Evolutionary conservation across 768 basidiomycete species (phyloP).

Genomic region (Chalciporus piperatus): DNA sequence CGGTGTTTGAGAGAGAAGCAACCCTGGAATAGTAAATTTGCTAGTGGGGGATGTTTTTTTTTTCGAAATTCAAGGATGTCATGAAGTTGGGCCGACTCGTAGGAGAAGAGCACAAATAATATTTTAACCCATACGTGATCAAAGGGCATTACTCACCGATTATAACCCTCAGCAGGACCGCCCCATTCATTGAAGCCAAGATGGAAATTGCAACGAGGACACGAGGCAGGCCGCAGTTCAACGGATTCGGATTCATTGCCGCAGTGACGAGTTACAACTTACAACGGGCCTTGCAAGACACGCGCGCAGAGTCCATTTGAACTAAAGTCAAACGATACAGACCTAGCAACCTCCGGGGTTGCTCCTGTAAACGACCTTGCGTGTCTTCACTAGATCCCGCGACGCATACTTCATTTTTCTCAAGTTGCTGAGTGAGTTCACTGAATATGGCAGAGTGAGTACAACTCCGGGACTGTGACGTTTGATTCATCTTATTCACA

Average conservation of each 20-base stretch:
- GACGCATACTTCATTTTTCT: neutral
- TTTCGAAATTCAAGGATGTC: too few species aligned
- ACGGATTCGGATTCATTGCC: slow-evolving; percentile 3
- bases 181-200: neutral
- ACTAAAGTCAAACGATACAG: neutral
- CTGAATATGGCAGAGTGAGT: slow-evolving; percentile 17
- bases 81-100: too few species aligned
- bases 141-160: neutral
- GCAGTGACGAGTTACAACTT: neutral
- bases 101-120: neutral
- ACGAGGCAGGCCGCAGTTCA: slow-evolving; percentile 19
- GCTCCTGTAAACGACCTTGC: neutral
- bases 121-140: too few species aligned
- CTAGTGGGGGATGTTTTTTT: too few species aligned
- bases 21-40: too few species aligned
- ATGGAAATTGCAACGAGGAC: slow-evolving; percentile 15
- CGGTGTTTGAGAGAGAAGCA: too few species aligned
- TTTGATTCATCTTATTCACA: slow-evolving; percentile 8
- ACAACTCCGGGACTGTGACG: neutral
- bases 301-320: neutral
- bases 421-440: neutral
- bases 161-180: neutral
- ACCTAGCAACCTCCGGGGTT: neutral
- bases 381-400: neutral
- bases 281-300: slow-evolving; percentile 1